Percentiles rank a stretch among this genome's conserved stretches.
phyloP scores from a whole-genome alignment of 257 asterid genomes.

The Leonotis leonurus region DNA sequence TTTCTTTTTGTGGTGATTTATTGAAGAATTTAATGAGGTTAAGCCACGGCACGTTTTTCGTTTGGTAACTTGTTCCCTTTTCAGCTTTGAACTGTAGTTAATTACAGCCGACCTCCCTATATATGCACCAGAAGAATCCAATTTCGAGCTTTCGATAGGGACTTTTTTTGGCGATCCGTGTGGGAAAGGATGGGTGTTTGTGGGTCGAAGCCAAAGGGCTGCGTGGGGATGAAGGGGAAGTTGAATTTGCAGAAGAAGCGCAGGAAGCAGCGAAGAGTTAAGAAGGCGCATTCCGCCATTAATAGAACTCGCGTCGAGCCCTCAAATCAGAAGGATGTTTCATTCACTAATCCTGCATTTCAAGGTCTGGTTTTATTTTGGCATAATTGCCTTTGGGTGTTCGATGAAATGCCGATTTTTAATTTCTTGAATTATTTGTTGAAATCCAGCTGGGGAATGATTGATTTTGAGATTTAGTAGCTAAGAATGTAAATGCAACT shows the following conservation, averaged over 20 bases:
- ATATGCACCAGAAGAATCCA: neutral
- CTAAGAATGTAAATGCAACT: neutral
- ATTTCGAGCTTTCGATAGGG: neutral
- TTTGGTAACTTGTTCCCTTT: conserved; percentile 15
- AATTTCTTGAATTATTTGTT: no score
- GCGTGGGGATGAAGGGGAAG: conserved; percentile 46
- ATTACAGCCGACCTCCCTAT: neutral
- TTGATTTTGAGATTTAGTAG: conserved; percentile 11
- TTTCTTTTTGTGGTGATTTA: neutral
- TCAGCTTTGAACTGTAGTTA: conserved; percentile 14
- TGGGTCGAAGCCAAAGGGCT: conserved; percentile 69
- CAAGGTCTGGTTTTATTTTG: conserved; percentile 59
- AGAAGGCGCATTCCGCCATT: conserved; percentile 38
- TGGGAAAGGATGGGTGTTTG: conserved; percentile 57
- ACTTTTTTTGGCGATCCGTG: neutral
- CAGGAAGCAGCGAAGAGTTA: conserved; percentile 34
- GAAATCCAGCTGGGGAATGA: conserved; percentile 13
- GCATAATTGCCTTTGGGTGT: no score
- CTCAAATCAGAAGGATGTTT: conserved; percentile 48
- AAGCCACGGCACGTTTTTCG: conserved; percentile 32
- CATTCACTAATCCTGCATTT: conserved; percentile 67
- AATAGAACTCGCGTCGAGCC: conserved; percentile 67
- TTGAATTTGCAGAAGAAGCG: conserved; percentile 36
- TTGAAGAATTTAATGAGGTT: conserved; percentile 36
- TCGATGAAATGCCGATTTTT: no score